Conservation (phyloP, 2,329 filamentous ascomycete species). For the Exophiala dermatitidis region DNA sequence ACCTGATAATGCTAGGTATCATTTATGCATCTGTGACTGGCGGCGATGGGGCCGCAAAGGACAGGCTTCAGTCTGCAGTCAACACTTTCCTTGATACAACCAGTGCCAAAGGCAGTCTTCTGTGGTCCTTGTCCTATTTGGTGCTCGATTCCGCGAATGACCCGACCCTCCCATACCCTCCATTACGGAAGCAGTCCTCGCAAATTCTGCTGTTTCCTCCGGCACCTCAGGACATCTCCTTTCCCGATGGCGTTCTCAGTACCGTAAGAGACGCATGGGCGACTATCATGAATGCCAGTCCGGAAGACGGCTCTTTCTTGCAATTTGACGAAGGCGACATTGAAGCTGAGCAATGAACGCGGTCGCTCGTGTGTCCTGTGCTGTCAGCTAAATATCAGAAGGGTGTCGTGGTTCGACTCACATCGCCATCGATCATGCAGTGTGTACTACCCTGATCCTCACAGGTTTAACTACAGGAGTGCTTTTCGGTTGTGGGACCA, state of each 20-base stretch:
- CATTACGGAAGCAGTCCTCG: constrained; percentile 24
- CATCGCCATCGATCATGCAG: neutral
- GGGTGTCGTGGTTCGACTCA: neutral
- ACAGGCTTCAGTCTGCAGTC: constrained; percentile 17
- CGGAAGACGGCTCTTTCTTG: constrained; percentile 52
- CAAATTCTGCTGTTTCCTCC: constrained; percentile 52
- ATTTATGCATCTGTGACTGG: constrained; percentile 47
- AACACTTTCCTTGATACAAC: constrained; percentile 11
- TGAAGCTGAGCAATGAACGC: constrained; percentile 9
- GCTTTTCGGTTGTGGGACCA: no score
- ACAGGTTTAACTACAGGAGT: no score
- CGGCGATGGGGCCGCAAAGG: constrained; percentile 4
- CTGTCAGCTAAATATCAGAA: neutral
- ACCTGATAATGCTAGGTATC: constrained; percentile 41
- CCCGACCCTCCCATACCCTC: constrained; percentile 14
- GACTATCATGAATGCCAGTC: constrained; percentile 49
- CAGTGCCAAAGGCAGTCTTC: constrained; percentile 3
- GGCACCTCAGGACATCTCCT: constrained; percentile 58
- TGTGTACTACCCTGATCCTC: no score
- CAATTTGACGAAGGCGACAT: constrained; percentile 17
- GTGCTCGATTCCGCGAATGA: constrained; percentile 36
- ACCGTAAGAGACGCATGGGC: constrained; percentile 65
- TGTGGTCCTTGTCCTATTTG: constrained; percentile 33
- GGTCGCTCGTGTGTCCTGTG: neutral
- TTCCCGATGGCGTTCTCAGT: constrained; percentile 64